These are phyloP conservation scores for Fennellomyces sp. DNA, from an alignment of 371 early-diverging fungal genomes.

Conservation along the genomic window DNA sequence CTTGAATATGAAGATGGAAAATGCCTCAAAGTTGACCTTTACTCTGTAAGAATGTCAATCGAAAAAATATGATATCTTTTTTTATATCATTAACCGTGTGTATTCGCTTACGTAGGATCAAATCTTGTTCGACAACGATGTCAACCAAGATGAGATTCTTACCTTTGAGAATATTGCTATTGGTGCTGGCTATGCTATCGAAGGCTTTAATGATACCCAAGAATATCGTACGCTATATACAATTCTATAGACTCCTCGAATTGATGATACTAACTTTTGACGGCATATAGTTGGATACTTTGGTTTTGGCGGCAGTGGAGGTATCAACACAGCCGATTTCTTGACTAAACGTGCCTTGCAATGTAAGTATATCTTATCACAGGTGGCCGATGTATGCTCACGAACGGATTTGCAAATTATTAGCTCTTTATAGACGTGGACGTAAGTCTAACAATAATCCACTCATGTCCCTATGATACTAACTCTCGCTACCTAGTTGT, in stretches of 20 bases:
- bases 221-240: not conserved
- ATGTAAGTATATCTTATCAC: not conserved
- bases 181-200: not conserved
- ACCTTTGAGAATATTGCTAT: not conserved
- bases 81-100: too few species aligned
- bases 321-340: not conserved
- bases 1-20: conserved; percentile 1
- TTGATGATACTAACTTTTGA: not conserved
- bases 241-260: not conserved
- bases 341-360: not conserved
- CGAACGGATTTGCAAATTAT: not conserved
- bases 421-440: not conserved
- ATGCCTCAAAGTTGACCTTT: not conserved
- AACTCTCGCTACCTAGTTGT: not conserved
- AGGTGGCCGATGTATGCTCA: not conserved
- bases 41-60: not conserved
- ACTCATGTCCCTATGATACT: not conserved
- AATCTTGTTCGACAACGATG: too few species aligned
- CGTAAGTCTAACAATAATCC: not conserved
- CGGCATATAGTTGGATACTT: not conserved
- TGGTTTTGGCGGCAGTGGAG: not conserved
- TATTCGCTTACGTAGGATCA: too few species aligned
- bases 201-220: not conserved
- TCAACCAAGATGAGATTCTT: not conserved
- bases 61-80: too few species aligned